phyloP scores from a whole-genome alignment of 2,329 filamentous ascomycete genomes.

The Exophiala dermatitidis region DNA sequence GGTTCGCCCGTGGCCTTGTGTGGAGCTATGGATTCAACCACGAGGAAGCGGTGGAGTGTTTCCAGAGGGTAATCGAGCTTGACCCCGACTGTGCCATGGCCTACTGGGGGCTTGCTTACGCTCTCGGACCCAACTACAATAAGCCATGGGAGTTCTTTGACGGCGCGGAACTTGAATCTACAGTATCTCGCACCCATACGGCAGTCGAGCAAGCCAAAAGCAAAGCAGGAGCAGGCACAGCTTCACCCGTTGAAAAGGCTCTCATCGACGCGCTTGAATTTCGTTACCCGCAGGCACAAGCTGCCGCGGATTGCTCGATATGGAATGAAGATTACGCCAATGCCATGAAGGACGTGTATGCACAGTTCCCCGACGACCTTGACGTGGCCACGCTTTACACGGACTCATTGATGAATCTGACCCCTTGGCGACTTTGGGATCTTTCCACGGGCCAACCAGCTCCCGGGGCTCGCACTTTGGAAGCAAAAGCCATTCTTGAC shows the following conservation, averaged over 20 bases:
- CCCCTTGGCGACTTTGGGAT: constrained; percentile 60
- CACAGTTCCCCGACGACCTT: constrained; percentile 48
- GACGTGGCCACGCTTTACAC: constrained; percentile 59
- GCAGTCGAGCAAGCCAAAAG: constrained; percentile 41
- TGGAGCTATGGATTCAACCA: constrained; percentile 40
- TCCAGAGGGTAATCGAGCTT: constrained; percentile 32
- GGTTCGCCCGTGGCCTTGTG: constrained; percentile 35
- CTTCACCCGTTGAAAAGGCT: constrained; percentile 51
- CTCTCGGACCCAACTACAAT: constrained; percentile 70
- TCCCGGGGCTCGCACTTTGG: constrained; percentile 49
- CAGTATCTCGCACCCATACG: constrained; percentile 16
- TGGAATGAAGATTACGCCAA: constrained; percentile 57
- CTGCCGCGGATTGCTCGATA: constrained; percentile 43
- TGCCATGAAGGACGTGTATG: constrained; percentile 53
- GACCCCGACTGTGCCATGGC: constrained; percentile 36
- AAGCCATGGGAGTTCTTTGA: constrained; percentile 71
- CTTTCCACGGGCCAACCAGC: constrained; percentile 52
- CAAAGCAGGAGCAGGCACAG: constrained; percentile 32
- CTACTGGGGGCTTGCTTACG: constrained; percentile 49
- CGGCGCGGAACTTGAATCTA: constrained; percentile 47
- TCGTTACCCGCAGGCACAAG: constrained; percentile 52
- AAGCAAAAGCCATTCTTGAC: constrained; percentile 55
- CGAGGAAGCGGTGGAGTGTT: constrained; percentile 35
- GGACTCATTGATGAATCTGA: constrained; percentile 60
- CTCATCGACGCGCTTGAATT: constrained; percentile 56